These are phyloP conservation scores for Paracoccidioides brasiliensis DNA, from an alignment of 2,329 filamentous ascomycete genomes.

Conservation along the genomic window DNA sequence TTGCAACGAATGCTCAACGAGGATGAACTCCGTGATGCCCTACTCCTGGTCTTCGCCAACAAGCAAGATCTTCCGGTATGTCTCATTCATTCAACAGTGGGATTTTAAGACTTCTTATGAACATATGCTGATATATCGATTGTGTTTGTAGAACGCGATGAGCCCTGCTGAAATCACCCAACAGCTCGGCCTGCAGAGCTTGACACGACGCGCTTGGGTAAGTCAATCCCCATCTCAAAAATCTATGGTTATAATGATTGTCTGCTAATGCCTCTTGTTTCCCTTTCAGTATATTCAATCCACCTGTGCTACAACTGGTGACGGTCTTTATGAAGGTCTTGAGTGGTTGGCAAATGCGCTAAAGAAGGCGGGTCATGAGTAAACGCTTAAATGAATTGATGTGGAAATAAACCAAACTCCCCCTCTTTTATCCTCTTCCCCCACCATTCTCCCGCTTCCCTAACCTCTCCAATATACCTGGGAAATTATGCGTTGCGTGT, in stretches of 20 bases:
- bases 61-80: constrained; percentile 98
- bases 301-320: constrained; percentile 95
- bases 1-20: constrained; percentile 98
- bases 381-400: constrained; percentile 18
- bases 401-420: background rate
- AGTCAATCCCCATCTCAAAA: constrained; percentile 30
- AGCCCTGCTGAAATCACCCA: constrained; percentile 99
- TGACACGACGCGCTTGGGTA: constrained; percentile 99
- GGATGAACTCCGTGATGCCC: constrained; percentile 93
- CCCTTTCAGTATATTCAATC: constrained; percentile 84
- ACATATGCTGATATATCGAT: constrained; percentile 20
- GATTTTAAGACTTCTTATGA: background rate
- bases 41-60: constrained; percentile 97
- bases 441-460: background rate
- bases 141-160: constrained; percentile 75
- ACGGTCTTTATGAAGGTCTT: constrained; percentile 98
- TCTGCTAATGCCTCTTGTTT: constrained; percentile 13
- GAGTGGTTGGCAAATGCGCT: constrained; percentile 80
- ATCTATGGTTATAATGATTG: constrained; percentile 8
- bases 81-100: constrained; percentile 14
- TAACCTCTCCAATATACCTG: background rate
- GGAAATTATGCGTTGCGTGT: background rate
- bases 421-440: background rate
- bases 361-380: constrained; percentile 50
- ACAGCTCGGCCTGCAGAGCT: constrained; percentile 97